These are phyloP conservation scores for Collariella sp. DNA, from an alignment of 495 filamentous ascomycete genomes.

Conservation along the genomic window DNA sequence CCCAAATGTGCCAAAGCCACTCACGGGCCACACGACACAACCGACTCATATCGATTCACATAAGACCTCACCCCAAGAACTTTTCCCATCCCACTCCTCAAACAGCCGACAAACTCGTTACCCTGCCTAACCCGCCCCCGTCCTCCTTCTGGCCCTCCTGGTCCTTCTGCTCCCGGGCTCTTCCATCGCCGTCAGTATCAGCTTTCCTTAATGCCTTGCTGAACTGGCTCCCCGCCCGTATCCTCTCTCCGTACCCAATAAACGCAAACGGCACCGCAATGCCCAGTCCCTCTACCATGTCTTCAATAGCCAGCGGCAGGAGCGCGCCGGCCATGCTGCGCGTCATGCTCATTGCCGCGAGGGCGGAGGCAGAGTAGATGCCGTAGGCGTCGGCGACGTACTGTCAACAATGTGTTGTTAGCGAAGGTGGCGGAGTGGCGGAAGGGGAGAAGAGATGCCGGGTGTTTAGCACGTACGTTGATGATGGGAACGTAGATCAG, in stretches of 20 bases:
- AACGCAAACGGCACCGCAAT: constrained; percentile 27
- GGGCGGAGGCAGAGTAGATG: constrained; percentile 56
- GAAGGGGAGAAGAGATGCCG: background rate
- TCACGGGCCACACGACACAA: no score
- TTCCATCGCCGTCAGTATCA: no score
- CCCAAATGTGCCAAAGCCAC: no score
- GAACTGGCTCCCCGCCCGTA: constrained; percentile 17
- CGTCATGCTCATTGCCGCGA: constrained; percentile 50
- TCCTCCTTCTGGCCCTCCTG: background rate
- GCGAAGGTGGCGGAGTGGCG: no score
- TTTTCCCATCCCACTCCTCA: no score
- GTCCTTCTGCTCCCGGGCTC: background rate
- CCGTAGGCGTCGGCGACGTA: constrained; percentile 66
- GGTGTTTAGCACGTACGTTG: no score
- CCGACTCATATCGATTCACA: no score
- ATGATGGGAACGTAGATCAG: constrained; percentile 57
- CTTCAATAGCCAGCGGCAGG: constrained; percentile 33
- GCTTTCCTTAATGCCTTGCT: constrained; percentile 11
- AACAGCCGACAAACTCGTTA: no score
- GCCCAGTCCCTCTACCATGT: constrained; percentile 19
- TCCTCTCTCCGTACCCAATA: constrained; percentile 19
- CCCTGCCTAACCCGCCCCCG: background rate
- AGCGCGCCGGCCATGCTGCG: constrained; percentile 51
- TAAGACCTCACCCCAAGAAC: no score
- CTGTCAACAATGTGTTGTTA: background rate